Conservation (phyloP, 176 grass and related monocot genomes). For the Alloteropsis semialata region DNA sequence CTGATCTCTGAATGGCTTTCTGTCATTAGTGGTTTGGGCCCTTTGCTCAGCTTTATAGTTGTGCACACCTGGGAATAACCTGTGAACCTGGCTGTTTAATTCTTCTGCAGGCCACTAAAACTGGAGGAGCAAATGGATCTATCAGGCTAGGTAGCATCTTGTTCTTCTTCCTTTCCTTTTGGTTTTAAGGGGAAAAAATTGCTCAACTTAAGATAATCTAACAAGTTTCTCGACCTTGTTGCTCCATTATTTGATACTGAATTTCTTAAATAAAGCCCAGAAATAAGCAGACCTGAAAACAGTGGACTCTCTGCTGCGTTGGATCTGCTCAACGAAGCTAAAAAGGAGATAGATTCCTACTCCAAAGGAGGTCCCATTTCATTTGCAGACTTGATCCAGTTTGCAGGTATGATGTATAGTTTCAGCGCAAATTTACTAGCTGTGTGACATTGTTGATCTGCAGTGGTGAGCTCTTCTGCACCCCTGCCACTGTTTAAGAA, state of each 20-base stretch:
- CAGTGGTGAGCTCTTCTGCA: neutral
- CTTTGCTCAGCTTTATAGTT: neutral
- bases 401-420: slow-evolving; percentile 40
- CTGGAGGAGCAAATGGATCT: slow-evolving; percentile 94
- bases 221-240: neutral
- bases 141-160: slow-evolving; percentile 79
- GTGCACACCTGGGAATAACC: neutral
- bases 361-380: slow-evolving; percentile 85
- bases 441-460: neutral
- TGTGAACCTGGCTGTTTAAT: slow-evolving; percentile 4
- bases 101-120: slow-evolving; percentile 74
- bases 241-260: slow-evolving; percentile 24
- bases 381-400: slow-evolving; percentile 89
- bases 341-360: slow-evolving; percentile 85
- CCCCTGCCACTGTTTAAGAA: neutral
- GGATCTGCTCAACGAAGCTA: slow-evolving; percentile 62
- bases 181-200: neutral
- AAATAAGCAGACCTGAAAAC: slow-evolving; percentile 96
- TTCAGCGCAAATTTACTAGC: neutral
- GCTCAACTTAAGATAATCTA: neutral
- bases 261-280: slow-evolving; percentile 64
- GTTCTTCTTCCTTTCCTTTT: neutral
- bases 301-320: slow-evolving; percentile 69
- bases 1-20: neutral
- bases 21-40: neutral